Percentiles rank a stretch among this genome's conserved stretches.
These are phyloP conservation scores for Metarhizium anisopliae DNA, from an alignment of 2,329 filamentous ascomycete genomes.

Conservation along the genomic window DNA sequence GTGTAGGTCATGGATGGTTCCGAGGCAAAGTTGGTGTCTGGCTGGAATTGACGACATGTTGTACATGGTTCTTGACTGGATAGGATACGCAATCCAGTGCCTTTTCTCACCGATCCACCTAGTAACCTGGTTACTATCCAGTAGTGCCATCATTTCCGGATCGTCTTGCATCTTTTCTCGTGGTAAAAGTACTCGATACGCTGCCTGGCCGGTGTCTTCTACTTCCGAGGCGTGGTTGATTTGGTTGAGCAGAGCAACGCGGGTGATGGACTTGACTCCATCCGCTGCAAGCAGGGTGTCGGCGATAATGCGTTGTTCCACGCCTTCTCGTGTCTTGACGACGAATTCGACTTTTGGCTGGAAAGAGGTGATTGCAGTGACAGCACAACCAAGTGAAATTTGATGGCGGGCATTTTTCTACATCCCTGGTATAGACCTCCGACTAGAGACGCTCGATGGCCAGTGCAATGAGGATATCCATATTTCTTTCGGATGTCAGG, in stretches of 20 bases:
- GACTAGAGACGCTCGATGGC: conserved; percentile 65
- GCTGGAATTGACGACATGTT: conserved; percentile 56
- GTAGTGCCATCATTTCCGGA: conserved; percentile 57
- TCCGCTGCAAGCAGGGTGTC: conserved; percentile 40
- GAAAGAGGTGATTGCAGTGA: conserved; percentile 16
- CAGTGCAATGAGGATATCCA: conserved; percentile 70
- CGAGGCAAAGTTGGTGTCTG: conserved; percentile 50
- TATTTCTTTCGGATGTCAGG: conserved; percentile 59
- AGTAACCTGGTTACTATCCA: conserved; percentile 58
- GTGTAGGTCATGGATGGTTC: conserved; percentile 53
- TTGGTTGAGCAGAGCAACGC: conserved; percentile 23
- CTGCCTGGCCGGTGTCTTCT: conserved; percentile 64
- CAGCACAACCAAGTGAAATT: conserved; percentile 53
- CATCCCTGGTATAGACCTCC: conserved; percentile 64
- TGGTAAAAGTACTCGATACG: conserved; percentile 70
- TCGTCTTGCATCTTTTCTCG: conserved; percentile 58
- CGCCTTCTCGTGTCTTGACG: conserved; percentile 45
- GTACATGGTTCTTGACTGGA: conserved; percentile 56
- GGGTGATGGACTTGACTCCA: conserved; percentile 44
- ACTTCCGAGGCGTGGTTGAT: conserved; percentile 48
- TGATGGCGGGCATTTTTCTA: conserved; percentile 50
- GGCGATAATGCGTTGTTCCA: conserved; percentile 43
- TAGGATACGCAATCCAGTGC: conserved; percentile 72
- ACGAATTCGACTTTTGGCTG: conserved; percentile 33
- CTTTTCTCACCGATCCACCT: conserved; percentile 69